Evolutionary conservation across 495 filamentous ascomycete genomes (phyloP), one percentile per base, ranked within the genome.

Genomic region (Parmelia sp.): DNA sequence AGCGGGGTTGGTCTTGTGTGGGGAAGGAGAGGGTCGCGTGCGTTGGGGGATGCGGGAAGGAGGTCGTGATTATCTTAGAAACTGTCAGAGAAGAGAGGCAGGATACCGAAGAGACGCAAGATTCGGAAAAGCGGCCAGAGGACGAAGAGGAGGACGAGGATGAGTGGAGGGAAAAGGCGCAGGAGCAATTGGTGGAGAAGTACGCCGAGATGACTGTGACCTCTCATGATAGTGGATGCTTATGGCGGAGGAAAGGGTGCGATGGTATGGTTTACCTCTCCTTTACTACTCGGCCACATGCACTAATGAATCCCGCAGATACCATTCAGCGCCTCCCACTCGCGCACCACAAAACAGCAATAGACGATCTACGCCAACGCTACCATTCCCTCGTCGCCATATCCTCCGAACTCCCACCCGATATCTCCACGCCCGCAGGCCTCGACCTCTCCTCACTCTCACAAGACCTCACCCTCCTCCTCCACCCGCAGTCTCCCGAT

Each of bases 1-100:
- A 92, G 78, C 81, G 89, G 37, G 94, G 94, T 3, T 98, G 94
- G 94, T 81, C 85, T 3, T 97, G 93, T 71, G 83, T 87, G 27
- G 89, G 87, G 67, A 85, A 85, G 68, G 89, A 94, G 74, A 85
- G 87, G 15, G 92, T 97, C 44, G 82, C 82, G 31, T 98, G 94
- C 74, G 80, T 86, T 19, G 85, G 84, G 37, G 84, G 92, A 7
- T 97, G 94, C 72, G 86, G 86, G 65, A 84, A 85, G 65, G 89
- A 94, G 67, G 79, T 97, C 31, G 82, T 91, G 4, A 88, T 98
- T 33, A 89, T 86, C 72, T 78, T 95, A 21, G 91, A 89, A 57
- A 81, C 84, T 10, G 21, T 15, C 27, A 58, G 39, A 21, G 63
- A 55, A 61, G 42, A 66, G 10, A 49, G 51, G 33, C 42, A 65